Percentiles rank a stretch among this genome's conserved stretches.
Evolutionary conservation across 352 stramenopile species (phyloP).

Genomic region (Thraustochytrium striatum): DNA sequence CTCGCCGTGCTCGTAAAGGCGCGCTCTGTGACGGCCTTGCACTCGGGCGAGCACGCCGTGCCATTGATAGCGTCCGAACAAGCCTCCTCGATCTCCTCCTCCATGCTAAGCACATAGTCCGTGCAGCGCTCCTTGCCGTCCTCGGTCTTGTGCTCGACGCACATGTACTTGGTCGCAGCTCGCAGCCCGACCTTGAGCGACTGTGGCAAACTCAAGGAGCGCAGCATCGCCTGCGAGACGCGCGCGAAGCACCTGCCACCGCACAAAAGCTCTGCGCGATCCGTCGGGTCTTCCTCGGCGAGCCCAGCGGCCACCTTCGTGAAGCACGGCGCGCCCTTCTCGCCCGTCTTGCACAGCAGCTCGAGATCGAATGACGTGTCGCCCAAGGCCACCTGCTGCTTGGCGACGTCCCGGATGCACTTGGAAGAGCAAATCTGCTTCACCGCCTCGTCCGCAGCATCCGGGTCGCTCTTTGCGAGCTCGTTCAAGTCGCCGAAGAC

Average conservation of each 20-base stretch:
- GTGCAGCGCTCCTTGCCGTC: not conserved
- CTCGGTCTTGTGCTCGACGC: not conserved
- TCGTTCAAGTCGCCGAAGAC: no score
- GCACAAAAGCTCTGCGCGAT: slow-evolving; percentile 10
- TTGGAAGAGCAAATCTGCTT: not conserved
- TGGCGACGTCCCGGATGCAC: slow-evolving; percentile 25
- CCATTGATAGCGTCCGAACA: no score
- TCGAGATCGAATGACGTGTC: not conserved
- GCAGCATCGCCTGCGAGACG: not conserved
- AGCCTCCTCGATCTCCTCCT: no score
- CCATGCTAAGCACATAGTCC: not conserved
- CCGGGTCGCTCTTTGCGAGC: not conserved
- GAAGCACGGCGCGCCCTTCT: not conserved
- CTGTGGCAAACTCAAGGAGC: not conserved
- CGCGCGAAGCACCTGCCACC: not conserved
- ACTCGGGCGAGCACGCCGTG: not conserved
- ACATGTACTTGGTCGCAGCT: not conserved
- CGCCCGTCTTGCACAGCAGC: slow-evolving; percentile 4
- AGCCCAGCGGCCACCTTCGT: not conserved
- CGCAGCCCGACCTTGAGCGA: not conserved
- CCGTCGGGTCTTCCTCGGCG: not conserved
- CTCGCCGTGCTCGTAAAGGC: not conserved
- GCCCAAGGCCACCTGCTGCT: not conserved
- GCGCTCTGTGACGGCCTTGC: not conserved
- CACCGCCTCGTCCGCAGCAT: not conserved